Percentiles rank a stretch among this genome's conserved stretches.
These are phyloP conservation scores for Pseudogymnoascus sp. DNA, from an alignment of 2,329 filamentous ascomycete genomes.

Conservation along the genomic window DNA sequence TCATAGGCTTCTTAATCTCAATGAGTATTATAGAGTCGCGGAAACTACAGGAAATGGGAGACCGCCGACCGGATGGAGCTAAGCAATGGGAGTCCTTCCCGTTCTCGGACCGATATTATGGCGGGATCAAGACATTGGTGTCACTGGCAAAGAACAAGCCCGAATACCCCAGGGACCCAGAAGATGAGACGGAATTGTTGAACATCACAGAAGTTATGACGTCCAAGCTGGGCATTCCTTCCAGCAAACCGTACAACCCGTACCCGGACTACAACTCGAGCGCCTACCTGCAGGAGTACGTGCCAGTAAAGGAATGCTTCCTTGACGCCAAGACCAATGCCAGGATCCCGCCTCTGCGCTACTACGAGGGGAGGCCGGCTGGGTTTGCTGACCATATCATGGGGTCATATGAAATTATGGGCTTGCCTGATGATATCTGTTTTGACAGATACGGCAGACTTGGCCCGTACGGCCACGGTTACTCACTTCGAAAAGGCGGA, in stretches of 20 bases:
- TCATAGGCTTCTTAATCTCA: conserved; percentile 68
- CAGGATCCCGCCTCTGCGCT: conserved; percentile 61
- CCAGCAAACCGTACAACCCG: conserved; percentile 53
- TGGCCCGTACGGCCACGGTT: conserved; percentile 84
- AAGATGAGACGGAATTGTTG: conserved; percentile 48
- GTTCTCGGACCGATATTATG: conserved; percentile 83
- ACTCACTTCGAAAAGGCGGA: conserved; percentile 70
- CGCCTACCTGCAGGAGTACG: conserved; percentile 43
- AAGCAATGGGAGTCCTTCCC: conserved; percentile 75
- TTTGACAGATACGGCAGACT: conserved; percentile 87
- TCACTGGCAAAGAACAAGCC: conserved; percentile 59
- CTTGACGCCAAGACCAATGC: conserved; percentile 61
- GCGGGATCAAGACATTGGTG: conserved; percentile 69
- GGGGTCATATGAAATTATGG: conserved; percentile 79
- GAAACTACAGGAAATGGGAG: conserved; percentile 50
- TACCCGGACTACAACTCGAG: conserved; percentile 47
- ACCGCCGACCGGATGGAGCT: conserved; percentile 55
- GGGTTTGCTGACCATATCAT: conserved; percentile 80
- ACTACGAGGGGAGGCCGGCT: conserved; percentile 68
- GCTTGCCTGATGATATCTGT: conserved; percentile 76
- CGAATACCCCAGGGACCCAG: conserved; percentile 64
- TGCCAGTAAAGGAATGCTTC: conserved; percentile 63
- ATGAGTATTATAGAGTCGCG: conserved; percentile 65
- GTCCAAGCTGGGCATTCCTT: conserved; percentile 33
- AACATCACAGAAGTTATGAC: conserved; percentile 30